These are phyloP conservation scores for Lactuca saligna DNA, from an alignment of 129 eudicot genomes.

Conservation along the genomic window DNA sequence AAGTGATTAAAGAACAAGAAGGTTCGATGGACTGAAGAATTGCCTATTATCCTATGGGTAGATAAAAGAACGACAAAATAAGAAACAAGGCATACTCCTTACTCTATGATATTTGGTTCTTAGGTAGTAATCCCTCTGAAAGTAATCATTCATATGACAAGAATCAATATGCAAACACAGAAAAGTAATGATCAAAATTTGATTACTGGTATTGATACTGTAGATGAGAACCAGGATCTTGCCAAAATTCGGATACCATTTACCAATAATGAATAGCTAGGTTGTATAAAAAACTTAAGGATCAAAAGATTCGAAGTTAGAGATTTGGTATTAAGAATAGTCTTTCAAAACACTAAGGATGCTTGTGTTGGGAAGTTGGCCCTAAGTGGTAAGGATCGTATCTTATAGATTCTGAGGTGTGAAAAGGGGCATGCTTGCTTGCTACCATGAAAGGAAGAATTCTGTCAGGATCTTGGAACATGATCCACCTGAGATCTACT, in stretches of 20 bases:
- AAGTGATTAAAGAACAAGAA: too few relatives aligned
- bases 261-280: background rate
- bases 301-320: background rate
- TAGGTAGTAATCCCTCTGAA: background rate
- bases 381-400: background rate
- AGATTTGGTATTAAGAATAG: background rate
- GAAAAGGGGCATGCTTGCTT: background rate
- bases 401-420: background rate
- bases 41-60: too few relatives aligned
- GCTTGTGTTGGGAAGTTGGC: too few relatives aligned
- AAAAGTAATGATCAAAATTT: background rate
- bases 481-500: background rate
- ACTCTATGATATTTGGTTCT: too few relatives aligned
- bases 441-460: background rate
- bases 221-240: background rate
- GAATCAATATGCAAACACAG: background rate
- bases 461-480: background rate
- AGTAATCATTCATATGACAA: background rate
- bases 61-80: too few relatives aligned
- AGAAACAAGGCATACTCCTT: background rate
- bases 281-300: background rate
- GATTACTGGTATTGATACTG: background rate
- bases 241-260: background rate
- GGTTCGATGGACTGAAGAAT: too few relatives aligned
- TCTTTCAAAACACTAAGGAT: background rate